These are phyloP conservation scores for Penicillium angulare DNA, from an alignment of 495 filamentous ascomycete species.

Conservation along the genomic window DNA sequence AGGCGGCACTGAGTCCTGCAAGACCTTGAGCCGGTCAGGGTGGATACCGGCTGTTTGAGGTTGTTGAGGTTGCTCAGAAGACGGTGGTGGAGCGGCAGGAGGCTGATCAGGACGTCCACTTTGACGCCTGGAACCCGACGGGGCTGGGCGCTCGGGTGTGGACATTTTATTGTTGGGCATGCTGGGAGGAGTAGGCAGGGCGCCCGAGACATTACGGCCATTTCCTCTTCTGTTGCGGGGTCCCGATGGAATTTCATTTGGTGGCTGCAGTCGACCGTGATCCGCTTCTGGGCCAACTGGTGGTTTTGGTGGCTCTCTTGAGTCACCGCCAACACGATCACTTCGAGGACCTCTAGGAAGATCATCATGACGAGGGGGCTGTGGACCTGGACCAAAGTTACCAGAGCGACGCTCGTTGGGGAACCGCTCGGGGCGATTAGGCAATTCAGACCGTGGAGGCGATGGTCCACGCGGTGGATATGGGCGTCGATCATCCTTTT, in stretches of 20 bases:
- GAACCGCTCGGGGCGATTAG: conserved; percentile 40
- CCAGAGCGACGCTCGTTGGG: conserved; percentile 34
- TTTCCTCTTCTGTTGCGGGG: conserved; percentile 50
- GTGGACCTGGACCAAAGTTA: conserved; percentile 16
- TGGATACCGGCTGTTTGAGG: conserved; percentile 51
- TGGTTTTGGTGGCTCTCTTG: conserved; percentile 24
- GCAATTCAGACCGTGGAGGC: conserved; percentile 31
- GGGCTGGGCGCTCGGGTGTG: conserved; percentile 32
- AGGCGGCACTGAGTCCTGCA: not conserved
- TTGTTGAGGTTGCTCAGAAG: conserved; percentile 26
- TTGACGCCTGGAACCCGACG: conserved; percentile 38
- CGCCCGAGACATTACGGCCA: conserved; percentile 25
- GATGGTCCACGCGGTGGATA: conserved; percentile 26
- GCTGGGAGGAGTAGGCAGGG: conserved; percentile 25
- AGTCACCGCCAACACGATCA: conserved; percentile 29
- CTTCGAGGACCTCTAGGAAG: conserved; percentile 41
- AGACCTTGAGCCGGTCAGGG: conserved; percentile 46
- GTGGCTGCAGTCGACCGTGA: conserved; percentile 55
- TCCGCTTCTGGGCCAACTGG: conserved; percentile 43
- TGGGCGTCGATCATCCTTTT: conserved; percentile 38
- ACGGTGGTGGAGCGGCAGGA: conserved; percentile 20
- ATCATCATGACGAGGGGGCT: conserved; percentile 31
- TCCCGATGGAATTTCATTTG: conserved; percentile 65
- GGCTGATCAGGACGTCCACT: conserved; percentile 33
- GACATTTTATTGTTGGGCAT: conserved; percentile 22